These are phyloP conservation scores for Tuber microsphaerosporum DNA, from an alignment of 495 filamentous ascomycete species.

Conservation along the genomic window DNA sequence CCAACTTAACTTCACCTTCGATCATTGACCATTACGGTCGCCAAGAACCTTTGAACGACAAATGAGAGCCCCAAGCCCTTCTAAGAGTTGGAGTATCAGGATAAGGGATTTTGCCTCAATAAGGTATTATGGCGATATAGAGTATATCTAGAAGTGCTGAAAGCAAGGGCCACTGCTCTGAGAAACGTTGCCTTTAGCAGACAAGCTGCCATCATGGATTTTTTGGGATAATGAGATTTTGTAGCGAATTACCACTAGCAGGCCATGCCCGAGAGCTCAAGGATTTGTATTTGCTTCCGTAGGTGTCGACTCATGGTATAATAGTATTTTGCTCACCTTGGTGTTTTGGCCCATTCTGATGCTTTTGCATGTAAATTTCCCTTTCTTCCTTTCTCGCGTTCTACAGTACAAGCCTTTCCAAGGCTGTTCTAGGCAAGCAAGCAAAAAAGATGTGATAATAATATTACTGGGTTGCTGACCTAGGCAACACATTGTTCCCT, in stretches of 20 bases:
- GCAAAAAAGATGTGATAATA: too few relatives aligned
- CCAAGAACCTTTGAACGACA: neutral
- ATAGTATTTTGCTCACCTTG: too few relatives aligned
- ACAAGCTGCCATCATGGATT: neutral
- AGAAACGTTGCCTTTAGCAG: neutral
- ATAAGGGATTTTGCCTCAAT: neutral
- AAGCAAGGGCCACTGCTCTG: neutral
- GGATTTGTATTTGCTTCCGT: neutral
- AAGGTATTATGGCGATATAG: neutral
- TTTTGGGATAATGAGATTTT: neutral
- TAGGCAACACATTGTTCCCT: too few relatives aligned
- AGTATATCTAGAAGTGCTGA: neutral
- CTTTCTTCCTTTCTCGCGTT: neutral
- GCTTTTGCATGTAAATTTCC: neutral
- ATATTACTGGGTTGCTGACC: too few relatives aligned
- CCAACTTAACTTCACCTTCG: slow-evolving; percentile 14
- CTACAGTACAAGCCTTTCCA: neutral
- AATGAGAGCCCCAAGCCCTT: neutral
- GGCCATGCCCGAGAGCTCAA: neutral
- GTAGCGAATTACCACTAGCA: neutral
- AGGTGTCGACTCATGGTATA: neutral
- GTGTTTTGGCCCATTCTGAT: neutral
- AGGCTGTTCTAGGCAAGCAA: too few relatives aligned
- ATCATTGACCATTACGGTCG: neutral
- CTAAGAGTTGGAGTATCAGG: neutral